Conservation (phyloP, 2,329 filamentous ascomycete genomes). For the Xylariaceae sp. region DNA sequence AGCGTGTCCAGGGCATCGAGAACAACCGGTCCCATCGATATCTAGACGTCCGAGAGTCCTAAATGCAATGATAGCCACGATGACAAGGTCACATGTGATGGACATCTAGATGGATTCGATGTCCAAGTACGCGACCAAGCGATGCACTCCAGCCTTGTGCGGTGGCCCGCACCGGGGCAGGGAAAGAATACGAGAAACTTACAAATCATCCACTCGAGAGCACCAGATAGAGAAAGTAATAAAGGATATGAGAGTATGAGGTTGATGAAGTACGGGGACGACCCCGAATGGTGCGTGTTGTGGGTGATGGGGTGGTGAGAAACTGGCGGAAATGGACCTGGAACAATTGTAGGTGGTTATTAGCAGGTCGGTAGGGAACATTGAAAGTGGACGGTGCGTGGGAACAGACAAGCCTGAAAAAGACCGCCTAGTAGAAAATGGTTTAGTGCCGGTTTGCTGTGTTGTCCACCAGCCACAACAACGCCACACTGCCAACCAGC, state of each 20-base stretch:
- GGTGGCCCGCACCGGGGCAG: constrained; percentile 20
- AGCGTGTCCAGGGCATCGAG: constrained; percentile 31
- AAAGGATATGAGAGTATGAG: constrained; percentile 20
- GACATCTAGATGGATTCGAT: constrained; percentile 35
- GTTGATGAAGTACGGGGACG: constrained; percentile 29
- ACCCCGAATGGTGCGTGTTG: constrained; percentile 34
- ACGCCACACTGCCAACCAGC: constrained; percentile 13
- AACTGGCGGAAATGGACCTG: constrained; percentile 38
- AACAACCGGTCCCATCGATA: constrained; percentile 31
- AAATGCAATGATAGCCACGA: constrained; percentile 30
- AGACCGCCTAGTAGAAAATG: constrained; percentile 14
- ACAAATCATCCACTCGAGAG: constrained; percentile 38
- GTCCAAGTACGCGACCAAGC: constrained; percentile 33
- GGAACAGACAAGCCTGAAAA: constrained; percentile 27
- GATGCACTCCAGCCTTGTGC: constrained; percentile 34
- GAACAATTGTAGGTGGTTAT: constrained; percentile 29
- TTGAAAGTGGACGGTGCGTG: constrained; percentile 30
- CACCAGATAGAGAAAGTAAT: constrained; percentile 21
- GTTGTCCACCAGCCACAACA: constrained; percentile 20
- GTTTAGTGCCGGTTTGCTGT: constrained; percentile 9
- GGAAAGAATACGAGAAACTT: constrained; percentile 33
- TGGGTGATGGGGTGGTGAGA: constrained; percentile 33
- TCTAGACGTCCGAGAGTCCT: constrained; percentile 29
- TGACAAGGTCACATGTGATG: constrained; percentile 35
- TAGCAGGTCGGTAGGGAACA: constrained; percentile 15